Evolutionary conservation across 2,329 filamentous ascomycete species (phyloP), one percentile per base, ranked within the genome.

Genomic region (Verticillium nonalfalfae): DNA sequence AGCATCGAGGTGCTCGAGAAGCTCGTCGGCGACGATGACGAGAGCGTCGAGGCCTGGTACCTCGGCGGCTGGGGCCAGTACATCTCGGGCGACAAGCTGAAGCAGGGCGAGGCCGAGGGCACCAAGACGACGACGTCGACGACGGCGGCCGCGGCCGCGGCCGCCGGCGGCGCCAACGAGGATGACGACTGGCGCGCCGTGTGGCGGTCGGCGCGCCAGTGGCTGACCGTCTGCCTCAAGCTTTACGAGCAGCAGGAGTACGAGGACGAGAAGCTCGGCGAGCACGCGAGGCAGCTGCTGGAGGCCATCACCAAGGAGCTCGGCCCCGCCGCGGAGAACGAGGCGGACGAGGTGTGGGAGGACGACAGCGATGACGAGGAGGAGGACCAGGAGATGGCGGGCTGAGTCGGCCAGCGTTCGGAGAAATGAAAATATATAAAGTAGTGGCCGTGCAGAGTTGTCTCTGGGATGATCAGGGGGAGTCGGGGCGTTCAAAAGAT

Each of bases 21-120:
- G 60, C 79, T 99, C 59, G 86, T 96, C 45, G 81, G 85, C 39
- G 95, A 99, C 72, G 94, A 99, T 67, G 96, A 99, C 72, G 84
- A 90, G 71, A 97, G 94, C 73, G 90, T 99, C 21, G 95, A 99
- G 76, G 90, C 91, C 18, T 97, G 93, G 93, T 99, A 99, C 76
- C 82, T 99, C 5, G 95, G 95, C 54, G 96, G 95, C 4, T 98
- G 94, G 91, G 93, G 92, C 68, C 82, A 96, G 67, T 91, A 92
- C 72, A 83, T 97, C 62, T 79, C 90, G 64, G 90, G 90, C 11
- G 85, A 90, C 73, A 90, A 89, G 79, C 78, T 85, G 69, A 85
- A 81, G 68, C 75, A 75, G 64, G 7, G 1, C 45, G 45, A 50
- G 45, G 73, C 75, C 38, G 68, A 70, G 40, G 69, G 71, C 31